phyloP scores from a whole-genome alignment of 805 yeast species.

The Teunomyces lycoperdinae region DNA sequence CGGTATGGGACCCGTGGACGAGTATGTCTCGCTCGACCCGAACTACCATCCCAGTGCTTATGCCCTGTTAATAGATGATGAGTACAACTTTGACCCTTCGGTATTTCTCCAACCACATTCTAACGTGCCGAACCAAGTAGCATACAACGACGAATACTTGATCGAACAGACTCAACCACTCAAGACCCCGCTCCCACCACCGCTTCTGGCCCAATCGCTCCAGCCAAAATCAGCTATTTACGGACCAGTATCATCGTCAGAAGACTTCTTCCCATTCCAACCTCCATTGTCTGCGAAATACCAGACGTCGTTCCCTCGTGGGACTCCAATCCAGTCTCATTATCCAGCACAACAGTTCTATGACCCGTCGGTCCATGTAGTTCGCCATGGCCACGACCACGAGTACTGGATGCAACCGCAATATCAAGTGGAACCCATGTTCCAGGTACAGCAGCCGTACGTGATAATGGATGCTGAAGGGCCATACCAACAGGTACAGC shows the following conservation, averaged over 20 bases:
- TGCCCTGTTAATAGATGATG: constrained; percentile 13
- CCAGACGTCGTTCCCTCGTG: constrained; percentile 18
- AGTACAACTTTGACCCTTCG: constrained; percentile 20
- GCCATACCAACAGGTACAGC: not conserved
- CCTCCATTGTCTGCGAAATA: constrained; percentile 25
- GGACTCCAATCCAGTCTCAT: constrained; percentile 5
- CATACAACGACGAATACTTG: constrained; percentile 45
- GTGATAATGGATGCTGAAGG: constrained; percentile 14
- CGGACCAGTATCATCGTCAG: constrained; percentile 12
- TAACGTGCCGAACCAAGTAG: constrained; percentile 26
- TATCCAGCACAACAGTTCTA: constrained; percentile 7
- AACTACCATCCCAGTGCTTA: constrained; percentile 13
- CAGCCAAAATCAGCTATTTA: constrained; percentile 10
- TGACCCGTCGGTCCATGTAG: constrained; percentile 6
- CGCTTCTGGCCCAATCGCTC: constrained; percentile 1
- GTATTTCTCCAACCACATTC: constrained; percentile 15
- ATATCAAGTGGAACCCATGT: constrained; percentile 8
- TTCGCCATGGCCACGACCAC: constrained; percentile 15
- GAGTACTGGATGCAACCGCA: constrained; percentile 15
- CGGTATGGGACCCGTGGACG: constrained; percentile 24
- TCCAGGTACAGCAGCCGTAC: constrained; percentile 13
- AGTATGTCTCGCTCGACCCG: constrained; percentile 23
- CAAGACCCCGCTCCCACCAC: constrained; percentile 25
- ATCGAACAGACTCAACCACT: constrained; percentile 51
- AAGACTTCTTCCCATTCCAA: constrained; percentile 19